Conservation (phyloP, 345 rosid species). For the Schrenkiella parvula region DNA sequence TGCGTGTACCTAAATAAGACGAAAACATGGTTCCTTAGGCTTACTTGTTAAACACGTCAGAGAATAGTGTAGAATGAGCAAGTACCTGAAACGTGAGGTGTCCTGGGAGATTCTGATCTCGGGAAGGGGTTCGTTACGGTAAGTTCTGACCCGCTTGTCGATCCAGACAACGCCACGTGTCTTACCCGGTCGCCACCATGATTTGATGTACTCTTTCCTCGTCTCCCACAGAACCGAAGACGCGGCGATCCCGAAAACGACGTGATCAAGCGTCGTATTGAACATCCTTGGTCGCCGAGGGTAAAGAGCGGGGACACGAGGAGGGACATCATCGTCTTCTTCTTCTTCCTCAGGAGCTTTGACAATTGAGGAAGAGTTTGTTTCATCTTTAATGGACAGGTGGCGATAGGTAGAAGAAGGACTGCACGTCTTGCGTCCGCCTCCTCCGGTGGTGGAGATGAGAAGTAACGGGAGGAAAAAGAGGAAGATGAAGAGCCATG, state of each 20-base stretch:
- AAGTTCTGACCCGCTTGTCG: constrained; percentile 44
- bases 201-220: constrained; percentile 74
- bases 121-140: constrained; percentile 48
- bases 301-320: not conserved
- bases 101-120: constrained; percentile 59
- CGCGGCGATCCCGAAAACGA: constrained; percentile 72
- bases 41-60: not conserved
- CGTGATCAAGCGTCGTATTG: constrained; percentile 55
- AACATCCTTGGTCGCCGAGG: constrained; percentile 21
- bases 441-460: constrained; percentile 45
- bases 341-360: constrained; percentile 7
- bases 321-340: not conserved
- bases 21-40: not conserved
- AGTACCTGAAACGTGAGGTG: constrained; percentile 61
- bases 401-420: constrained; percentile 19
- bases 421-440: constrained; percentile 26
- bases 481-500: constrained; percentile 48
- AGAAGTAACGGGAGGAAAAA: constrained; percentile 47
- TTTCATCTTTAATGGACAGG: constrained; percentile 26
- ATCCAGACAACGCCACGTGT: constrained; percentile 78
- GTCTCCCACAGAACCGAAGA: constrained; percentile 65
- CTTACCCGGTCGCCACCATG: constrained; percentile 71
- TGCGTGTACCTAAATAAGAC: constrained; percentile 44
- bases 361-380: constrained; percentile 23
- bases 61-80: not conserved